Base-by-base conservation (phyloP, 352 stramenopile species). In the Pythium aristosporum region DNA sequence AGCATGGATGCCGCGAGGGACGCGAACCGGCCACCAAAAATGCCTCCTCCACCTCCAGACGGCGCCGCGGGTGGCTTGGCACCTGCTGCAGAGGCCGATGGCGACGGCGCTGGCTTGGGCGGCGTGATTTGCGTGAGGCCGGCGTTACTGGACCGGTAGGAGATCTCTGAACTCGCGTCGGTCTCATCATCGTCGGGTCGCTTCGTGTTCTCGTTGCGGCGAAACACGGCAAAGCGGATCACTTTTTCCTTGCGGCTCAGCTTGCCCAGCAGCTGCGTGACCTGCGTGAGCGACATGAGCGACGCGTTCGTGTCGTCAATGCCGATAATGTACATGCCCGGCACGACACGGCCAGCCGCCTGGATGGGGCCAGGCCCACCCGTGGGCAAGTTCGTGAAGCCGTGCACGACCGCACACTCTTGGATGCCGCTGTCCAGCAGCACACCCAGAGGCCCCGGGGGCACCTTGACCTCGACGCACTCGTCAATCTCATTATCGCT, bases 261-360 rank as follows among this genome's bases (percentile, higher is more conserved):
- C 55, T 87, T 89, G 30, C 82, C 82, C 12, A 93, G 76, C 28
- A 91, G 56, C 59, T 90, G 75, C 12, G 82, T 89, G 46, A 91
- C 82, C 30, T 73, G 53, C 16, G 37, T 36, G 43, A 93, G 72
- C 41, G 85, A 91, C 85, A 93, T 93, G 57, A 91, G 68, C 42
- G 82, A 91, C 62, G 80, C 85, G 57, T 93, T 91, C 23, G 79
- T 87, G 56, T 92, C 85, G 71, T 94, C 90, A 69, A 94, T 94
- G 66, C 82, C 85, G 68, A 94, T 89, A 60, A 94, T 91, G 70
- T 91, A 91, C 82, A 92, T 92, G 61, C 85, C 85, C 13, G 80
- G 76, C 9, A 85, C 72, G 46, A 94, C 85, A 44, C 82, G 69
- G 23, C 85, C 85, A 48, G 84, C 73, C 4, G 52, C 55, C 52